A percentile compares a stretch with the other conserved stretches of the same genome.
Conservation (phyloP, 2,329 filamentous ascomycete species). For the Botrytis byssoidea region DNA sequence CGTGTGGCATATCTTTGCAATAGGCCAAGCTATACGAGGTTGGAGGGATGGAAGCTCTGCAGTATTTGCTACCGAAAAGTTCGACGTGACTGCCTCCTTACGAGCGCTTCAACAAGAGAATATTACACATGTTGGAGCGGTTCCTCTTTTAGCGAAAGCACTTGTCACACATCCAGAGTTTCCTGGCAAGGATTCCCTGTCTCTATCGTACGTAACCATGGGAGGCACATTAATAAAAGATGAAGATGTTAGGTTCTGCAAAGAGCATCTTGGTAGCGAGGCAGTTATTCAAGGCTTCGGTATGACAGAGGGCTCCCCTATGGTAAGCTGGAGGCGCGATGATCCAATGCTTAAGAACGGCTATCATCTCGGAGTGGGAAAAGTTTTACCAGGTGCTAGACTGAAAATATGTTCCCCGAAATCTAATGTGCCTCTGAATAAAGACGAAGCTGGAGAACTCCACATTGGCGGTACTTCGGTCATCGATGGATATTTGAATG, state of each 20-base stretch:
- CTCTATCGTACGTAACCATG: conserved; percentile 14
- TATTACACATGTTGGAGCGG: background rate
- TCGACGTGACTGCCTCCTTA: conserved; percentile 50
- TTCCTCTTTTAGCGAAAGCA: background rate
- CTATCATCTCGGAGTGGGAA: conserved; percentile 23
- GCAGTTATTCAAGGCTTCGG: conserved; percentile 14
- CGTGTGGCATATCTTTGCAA: conserved; percentile 21
- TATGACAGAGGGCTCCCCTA: conserved; percentile 22
- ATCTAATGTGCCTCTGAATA: background rate
- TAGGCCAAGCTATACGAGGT: conserved; percentile 14
- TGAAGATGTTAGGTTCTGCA: conserved; percentile 20
- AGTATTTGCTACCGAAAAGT: conserved; percentile 65
- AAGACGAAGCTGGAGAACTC: conserved; percentile 65
- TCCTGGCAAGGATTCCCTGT: background rate
- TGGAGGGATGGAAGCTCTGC: conserved; percentile 43
- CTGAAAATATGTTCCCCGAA: background rate
- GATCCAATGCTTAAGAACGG: conserved; percentile 11
- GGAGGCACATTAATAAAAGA: conserved; percentile 23
- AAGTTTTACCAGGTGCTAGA: conserved; percentile 37
- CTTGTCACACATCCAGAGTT: background rate
- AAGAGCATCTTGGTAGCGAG: conserved; percentile 8
- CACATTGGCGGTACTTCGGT: conserved; percentile 78
- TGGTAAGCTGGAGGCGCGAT: conserved; percentile 12
- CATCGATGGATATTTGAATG: conserved; percentile 66
- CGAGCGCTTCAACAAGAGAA: background rate